Percentiles rank a stretch among this genome's conserved stretches.
Conservation (phyloP, 176 grass and related monocot genomes). For the Phragmites australis region DNA sequence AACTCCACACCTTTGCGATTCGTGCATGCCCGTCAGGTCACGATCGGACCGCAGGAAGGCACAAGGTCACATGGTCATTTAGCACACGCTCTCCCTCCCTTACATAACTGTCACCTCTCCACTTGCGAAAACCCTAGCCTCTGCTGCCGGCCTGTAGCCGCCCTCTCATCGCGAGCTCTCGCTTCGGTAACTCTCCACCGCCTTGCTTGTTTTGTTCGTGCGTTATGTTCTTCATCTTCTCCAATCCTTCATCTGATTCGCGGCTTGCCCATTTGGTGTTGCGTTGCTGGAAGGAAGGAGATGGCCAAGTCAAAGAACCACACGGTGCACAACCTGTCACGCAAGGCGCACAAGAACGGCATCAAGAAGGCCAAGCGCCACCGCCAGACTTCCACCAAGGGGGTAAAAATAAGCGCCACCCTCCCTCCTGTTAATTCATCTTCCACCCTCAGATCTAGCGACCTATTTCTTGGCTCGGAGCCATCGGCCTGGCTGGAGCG, state of each 20-base stretch:
- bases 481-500: no score
- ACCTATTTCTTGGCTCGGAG: no score
- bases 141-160: not conserved
- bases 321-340: slow-evolving; percentile 84
- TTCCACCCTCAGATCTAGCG: no score
- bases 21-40: not conserved
- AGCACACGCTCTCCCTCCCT: no score
- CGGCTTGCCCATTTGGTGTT: no score
- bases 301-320: slow-evolving; percentile 99
- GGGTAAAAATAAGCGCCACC: no score
- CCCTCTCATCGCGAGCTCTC: slow-evolving; percentile 5
- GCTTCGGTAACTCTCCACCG: slow-evolving; percentile 17
- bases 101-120: slow-evolving; percentile 10
- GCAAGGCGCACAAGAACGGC: slow-evolving; percentile 87
- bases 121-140: slow-evolving; percentile 40
- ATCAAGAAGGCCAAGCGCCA: slow-evolving; percentile 88
- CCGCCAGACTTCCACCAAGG: slow-evolving; percentile 85
- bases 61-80: slow-evolving; percentile 2
- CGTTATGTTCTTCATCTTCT: not conserved
- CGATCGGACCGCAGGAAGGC: not conserved
- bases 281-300: no score
- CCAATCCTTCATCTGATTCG: not conserved
- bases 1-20: not conserved
- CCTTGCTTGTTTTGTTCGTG: not conserved
- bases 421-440: no score